Conservation (phyloP, 257 asterid genomes). For the Nicotiana paniculata region DNA sequence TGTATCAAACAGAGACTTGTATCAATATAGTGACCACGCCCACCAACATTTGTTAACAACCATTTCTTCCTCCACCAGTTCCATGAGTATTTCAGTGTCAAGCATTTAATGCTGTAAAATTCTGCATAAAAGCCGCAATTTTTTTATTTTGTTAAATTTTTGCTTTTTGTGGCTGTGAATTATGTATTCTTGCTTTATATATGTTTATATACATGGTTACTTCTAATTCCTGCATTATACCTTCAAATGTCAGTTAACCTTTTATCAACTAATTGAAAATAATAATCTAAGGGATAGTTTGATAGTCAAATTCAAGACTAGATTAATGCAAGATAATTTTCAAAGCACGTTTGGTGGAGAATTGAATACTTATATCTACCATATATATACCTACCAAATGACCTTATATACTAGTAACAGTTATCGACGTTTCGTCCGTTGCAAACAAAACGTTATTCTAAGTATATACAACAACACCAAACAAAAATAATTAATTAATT, state of each 20-base stretch:
- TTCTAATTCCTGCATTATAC: neutral
- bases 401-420: neutral
- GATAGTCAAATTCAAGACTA: neutral
- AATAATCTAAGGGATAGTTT: neutral
- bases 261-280: neutral
- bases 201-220: neutral
- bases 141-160: no score
- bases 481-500: neutral
- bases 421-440: neutral
- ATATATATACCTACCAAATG: neutral
- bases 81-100: neutral
- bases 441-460: neutral
- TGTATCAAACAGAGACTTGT: neutral
- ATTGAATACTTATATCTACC: no score
- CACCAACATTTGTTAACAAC: neutral
- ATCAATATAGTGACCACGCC: neutral
- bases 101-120: neutral
- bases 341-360: neutral
- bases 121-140: no score
- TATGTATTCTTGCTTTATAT: neutral
- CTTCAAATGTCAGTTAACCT: neutral
- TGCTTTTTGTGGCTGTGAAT: neutral
- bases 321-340: neutral
- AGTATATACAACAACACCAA: neutral
- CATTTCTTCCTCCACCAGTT: slow-evolving; percentile 1